A percentile compares a stretch with the other conserved stretches of the same genome.
Evolutionary conservation across 176 grass and related monocot species (phyloP).

Genomic region (Pontederia crassipes): DNA sequence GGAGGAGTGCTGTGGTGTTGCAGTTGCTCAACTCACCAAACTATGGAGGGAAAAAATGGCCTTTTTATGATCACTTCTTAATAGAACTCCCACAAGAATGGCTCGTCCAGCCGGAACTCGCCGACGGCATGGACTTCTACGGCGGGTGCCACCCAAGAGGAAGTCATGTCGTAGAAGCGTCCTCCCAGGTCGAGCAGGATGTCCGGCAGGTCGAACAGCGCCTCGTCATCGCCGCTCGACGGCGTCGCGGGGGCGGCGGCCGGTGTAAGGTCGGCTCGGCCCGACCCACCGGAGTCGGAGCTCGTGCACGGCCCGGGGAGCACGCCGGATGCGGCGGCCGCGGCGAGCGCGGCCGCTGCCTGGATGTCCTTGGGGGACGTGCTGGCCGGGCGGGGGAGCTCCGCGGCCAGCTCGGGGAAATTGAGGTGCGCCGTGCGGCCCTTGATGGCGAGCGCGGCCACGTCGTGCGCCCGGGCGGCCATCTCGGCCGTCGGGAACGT

Average conservation of each 20-base stretch:
- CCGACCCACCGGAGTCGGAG: slow-evolving; percentile 5
- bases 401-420: slow-evolving; percentile 62
- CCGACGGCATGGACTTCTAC: slow-evolving; percentile 52
- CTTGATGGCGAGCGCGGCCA: slow-evolving; percentile 84
- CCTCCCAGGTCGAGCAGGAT: slow-evolving; percentile 51
- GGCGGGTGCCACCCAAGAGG: slow-evolving; percentile 30
- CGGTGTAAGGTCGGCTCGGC: neutral
- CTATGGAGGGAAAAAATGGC: too few relatives aligned
- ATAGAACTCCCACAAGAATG: slow-evolving; percentile 47
- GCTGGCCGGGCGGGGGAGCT: slow-evolving; percentile 60
- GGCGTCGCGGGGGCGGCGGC: neutral
- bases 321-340: slow-evolving; percentile 23
- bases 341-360: slow-evolving; percentile 72
- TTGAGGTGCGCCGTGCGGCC: slow-evolving; percentile 68
- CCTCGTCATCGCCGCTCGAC: slow-evolving; percentile 17
- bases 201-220: slow-evolving; percentile 76
- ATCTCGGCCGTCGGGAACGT: slow-evolving; percentile 82
- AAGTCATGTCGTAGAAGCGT: slow-evolving; percentile 21
- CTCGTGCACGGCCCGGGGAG: neutral
- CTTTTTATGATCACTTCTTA: too few relatives aligned
- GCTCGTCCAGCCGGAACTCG: slow-evolving; percentile 51
- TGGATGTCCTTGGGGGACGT: slow-evolving; percentile 78
- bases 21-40: too few relatives aligned
- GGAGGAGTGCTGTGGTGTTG: too few relatives aligned
- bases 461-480: slow-evolving; percentile 94